These are phyloP conservation scores for Globomyces sp. DNA, from an alignment of 371 early-diverging fungal species.

Conservation along the genomic window DNA sequence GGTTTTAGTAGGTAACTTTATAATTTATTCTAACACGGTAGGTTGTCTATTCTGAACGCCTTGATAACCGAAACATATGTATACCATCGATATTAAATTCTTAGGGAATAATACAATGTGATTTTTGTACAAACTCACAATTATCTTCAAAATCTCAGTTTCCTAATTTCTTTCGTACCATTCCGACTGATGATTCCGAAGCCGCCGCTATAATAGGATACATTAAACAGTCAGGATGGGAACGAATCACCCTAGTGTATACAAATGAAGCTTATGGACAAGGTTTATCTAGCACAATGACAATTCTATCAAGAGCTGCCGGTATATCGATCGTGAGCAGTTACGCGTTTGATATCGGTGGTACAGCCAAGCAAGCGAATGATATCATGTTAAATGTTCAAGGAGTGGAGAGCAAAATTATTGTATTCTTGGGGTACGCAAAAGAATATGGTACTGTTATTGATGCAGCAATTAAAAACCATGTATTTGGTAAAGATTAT, in stretches of 20 bases:
- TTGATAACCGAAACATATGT: too few relatives aligned
- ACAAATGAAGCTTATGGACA: constrained; percentile 13
- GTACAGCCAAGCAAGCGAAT: neutral
- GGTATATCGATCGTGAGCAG: neutral
- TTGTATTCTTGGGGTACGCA: constrained; percentile 4
- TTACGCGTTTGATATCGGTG: too few relatives aligned
- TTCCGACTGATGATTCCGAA: constrained; percentile 5
- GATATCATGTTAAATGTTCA: constrained; percentile 1
- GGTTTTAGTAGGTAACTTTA: too few relatives aligned
- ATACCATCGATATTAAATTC: too few relatives aligned
- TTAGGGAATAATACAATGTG: constrained; percentile 10
- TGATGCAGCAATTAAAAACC: neutral
- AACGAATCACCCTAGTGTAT: neutral
- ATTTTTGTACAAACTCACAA: constrained; percentile 20
- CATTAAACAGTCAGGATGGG: neutral
- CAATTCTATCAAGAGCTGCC: neutral
- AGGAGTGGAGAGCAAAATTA: neutral
- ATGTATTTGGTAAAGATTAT: constrained; percentile 6
- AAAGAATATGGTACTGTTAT: constrained; percentile 1
- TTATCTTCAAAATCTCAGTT: constrained; percentile 18
- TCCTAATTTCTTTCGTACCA: constrained; percentile 36
- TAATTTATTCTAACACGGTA: too few relatives aligned
- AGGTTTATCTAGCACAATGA: neutral
- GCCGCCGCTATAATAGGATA: neutral
- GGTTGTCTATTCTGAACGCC: too few relatives aligned